These are phyloP conservation scores for Penicillium corylophilum DNA, from an alignment of 2,329 filamentous ascomycete genomes.

Conservation along the genomic window DNA sequence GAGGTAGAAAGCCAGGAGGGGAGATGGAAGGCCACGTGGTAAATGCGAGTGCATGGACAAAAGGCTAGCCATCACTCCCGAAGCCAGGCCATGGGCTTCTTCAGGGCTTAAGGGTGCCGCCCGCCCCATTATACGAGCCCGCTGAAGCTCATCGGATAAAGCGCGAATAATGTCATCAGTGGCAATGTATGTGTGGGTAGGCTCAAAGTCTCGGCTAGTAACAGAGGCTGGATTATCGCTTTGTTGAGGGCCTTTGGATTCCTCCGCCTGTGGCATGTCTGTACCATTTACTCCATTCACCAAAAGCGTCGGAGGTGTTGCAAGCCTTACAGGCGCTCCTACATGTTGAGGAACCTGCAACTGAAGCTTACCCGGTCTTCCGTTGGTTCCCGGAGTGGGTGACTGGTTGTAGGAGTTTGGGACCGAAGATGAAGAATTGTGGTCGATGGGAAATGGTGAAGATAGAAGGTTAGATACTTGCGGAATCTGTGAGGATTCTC, in stretches of 20 bases:
- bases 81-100: constrained; percentile 34
- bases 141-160: constrained; percentile 34
- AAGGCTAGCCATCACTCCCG: constrained; percentile 32
- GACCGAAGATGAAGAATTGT: constrained; percentile 29
- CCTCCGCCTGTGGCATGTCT: constrained; percentile 3
- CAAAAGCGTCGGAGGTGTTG: constrained; percentile 43
- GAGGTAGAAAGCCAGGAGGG: constrained; percentile 36
- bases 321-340: constrained; percentile 43
- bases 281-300: constrained; percentile 37
- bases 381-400: constrained; percentile 24
- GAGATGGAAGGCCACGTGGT: constrained; percentile 20
- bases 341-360: constrained; percentile 44
- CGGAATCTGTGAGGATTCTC: constrained; percentile 44
- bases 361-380: constrained; percentile 41
- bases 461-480: constrained; percentile 39
- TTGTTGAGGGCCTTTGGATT: not conserved
- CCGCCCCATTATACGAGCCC: constrained; percentile 30
- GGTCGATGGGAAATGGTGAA: constrained; percentile 45
- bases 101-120: constrained; percentile 26
- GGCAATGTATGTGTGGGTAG: constrained; percentile 17
- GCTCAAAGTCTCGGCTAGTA: constrained; percentile 6
- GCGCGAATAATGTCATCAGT: constrained; percentile 34
- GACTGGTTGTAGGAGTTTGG: constrained; percentile 26
- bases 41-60: constrained; percentile 30
- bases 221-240: not conserved